Evolutionary conservation across 768 basidiomycete genomes (phyloP), one percentile per base, ranked within the genome.

Genomic region (Cystofilobasidium bisporidii): DNA sequence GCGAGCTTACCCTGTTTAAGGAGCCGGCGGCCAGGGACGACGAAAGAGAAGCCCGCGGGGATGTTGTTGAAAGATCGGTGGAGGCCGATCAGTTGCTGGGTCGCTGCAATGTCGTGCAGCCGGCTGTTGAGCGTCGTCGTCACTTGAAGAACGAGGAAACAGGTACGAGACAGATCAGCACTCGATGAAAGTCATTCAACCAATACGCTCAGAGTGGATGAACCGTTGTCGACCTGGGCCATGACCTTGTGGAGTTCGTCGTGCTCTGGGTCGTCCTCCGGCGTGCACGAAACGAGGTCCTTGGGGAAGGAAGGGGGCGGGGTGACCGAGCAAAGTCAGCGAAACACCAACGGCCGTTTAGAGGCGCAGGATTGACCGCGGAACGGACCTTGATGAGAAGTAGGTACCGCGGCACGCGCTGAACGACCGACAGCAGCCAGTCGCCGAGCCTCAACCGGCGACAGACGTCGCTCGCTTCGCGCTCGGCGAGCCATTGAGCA

Each of bases 401-500:
- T 11, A 91, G 81, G 74, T 92, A 92, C 65, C 91, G 82, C 5
- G 91, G 91, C 75, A 89, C 91, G 64, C 90, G 82, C 76, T 93
- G 90, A 10, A 93, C 86, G 58, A 90, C 85, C 2, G 88, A 88
- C 63, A 93, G 80, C 14, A 93, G 82, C 85, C 90, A 93, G 73
- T 91, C 88, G 11, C 86, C 81, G 36, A 93, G 79, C 72, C 85
- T 86, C 59, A 93, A 81, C 74, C 83, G 86, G 41, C 84, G 84
- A 72, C 88, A 90, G 12, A 81, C 79, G 1, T 84, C 83, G 70
- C 90, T 84, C 6, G 81, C 78, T 74, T 92, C 89, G 72, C 85
- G 86, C 24, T 77, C 77, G 9, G 79, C 77, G 24, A 92, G 75
- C 75, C 89, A 91, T 1, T 78, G 67, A 0, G 86, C 81, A 73